These are phyloP conservation scores for Astrephomene gubernaculifera DNA, from an alignment of 139 green algal species.

Conservation along the genomic window DNA sequence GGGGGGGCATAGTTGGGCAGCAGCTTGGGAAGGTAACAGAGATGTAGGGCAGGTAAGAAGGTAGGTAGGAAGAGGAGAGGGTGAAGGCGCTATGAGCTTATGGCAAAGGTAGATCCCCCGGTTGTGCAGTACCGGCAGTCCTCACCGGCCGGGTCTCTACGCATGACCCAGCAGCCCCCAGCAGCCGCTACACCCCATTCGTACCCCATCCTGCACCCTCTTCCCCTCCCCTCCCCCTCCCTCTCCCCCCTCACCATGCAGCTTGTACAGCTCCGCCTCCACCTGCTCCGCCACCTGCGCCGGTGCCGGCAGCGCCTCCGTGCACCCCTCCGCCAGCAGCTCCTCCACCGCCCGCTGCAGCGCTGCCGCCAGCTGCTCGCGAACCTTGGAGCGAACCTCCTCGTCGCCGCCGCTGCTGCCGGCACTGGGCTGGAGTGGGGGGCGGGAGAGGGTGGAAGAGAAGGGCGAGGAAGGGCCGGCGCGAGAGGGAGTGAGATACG, in stretches of 20 bases:
- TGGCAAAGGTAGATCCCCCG: too few relatives aligned
- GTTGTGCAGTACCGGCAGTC: too few relatives aligned
- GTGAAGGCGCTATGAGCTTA: too few relatives aligned
- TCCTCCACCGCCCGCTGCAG: conserved; percentile 43
- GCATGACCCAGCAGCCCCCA: too few relatives aligned
- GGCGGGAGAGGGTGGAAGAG: not conserved
- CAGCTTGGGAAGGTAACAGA: too few relatives aligned
- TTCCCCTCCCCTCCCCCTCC: not conserved
- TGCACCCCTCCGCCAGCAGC: conserved; percentile 49
- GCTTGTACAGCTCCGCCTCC: conserved; percentile 64
- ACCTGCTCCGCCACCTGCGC: conserved; percentile 51
- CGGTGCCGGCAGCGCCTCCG: conserved; percentile 30
- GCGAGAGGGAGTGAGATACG: not conserved
- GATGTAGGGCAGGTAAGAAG: too few relatives aligned
- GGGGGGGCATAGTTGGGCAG: too few relatives aligned
- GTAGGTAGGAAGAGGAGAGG: too few relatives aligned
- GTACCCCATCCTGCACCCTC: not conserved
- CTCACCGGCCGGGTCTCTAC: too few relatives aligned
- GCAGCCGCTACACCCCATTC: too few relatives aligned
- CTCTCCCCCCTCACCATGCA: conserved; percentile 46
- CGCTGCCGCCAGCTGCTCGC: conserved; percentile 19
- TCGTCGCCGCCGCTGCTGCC: conserved; percentile 34
- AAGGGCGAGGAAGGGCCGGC: not conserved
- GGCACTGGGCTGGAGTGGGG: not conserved
- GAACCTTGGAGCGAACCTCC: conserved; percentile 50